Evolutionary conservation across 345 rosid genomes (phyloP).

Genomic region (Clausena lansium): DNA sequence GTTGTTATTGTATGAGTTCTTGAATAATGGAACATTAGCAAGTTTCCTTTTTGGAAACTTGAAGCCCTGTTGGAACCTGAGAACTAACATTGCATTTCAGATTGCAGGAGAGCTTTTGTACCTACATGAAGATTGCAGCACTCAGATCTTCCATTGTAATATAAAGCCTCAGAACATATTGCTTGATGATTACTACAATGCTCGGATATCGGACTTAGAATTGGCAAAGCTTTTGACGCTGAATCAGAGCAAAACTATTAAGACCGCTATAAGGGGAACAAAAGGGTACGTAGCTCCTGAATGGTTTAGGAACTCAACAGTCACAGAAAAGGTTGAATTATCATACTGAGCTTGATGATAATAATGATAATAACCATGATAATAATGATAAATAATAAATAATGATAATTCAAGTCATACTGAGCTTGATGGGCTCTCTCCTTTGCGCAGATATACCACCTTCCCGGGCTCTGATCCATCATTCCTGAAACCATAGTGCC

Average conservation of each 20-base stretch:
- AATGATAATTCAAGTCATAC: too few relatives aligned
- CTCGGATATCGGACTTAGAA: slow-evolving; percentile 2
- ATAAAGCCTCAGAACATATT: slow-evolving; percentile 13
- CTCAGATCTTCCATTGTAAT: slow-evolving; percentile 7
- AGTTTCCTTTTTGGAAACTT: neutral
- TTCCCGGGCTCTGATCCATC: too few relatives aligned
- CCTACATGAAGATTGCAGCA: neutral
- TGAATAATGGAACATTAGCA: slow-evolving; percentile 10
- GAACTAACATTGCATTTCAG: neutral
- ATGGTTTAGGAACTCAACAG: neutral
- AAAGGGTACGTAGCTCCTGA: neutral
- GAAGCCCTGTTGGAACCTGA: neutral
- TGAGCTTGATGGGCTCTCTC: too few relatives aligned
- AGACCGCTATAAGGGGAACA: neutral
- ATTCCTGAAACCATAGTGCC: too few relatives aligned
- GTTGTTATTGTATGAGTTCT: neutral
- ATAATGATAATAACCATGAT: too few relatives aligned
- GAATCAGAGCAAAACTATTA: neutral
- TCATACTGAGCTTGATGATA: too few relatives aligned
- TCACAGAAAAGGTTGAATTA: neutral
- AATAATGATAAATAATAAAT: too few relatives aligned
- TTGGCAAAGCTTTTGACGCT: neutral
- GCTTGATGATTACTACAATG: neutral
- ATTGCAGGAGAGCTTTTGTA: neutral
- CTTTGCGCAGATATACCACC: too few relatives aligned